Base-by-base conservation (phyloP, 1,284 basidiomycete species). In the Rhizoctonia solani region DNA sequence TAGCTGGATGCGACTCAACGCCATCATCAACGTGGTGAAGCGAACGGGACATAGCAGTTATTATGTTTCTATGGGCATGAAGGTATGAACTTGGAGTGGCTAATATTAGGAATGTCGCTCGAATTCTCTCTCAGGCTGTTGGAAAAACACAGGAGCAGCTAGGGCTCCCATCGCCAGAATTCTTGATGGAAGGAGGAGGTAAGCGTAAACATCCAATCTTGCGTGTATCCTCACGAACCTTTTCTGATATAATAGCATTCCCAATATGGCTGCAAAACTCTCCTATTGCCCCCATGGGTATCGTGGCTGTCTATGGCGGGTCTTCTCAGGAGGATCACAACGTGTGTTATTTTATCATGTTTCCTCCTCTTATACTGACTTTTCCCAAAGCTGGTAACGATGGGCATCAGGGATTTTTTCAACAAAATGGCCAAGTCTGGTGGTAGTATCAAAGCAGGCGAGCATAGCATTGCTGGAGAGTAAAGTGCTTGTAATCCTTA, bases 301-400 rank as follows among this genome's bases (percentile, higher is more conserved):
- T 92, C n/a, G 85, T 85, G 37, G 90, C 85, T 9, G 88, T 86
- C 70, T 92, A 90, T 76, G 90, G 89, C n/a, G 90, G 90, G 27
- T 89, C 88, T 19, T 67, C 69, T 16, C 80, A 84, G 58, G 90
- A 92, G 68, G 90, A 92, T 74, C 90, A 92, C 44, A 68, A 63
- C 34, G 59, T 63, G 52, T 25, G 59, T 52, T 21, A 21, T 23
- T 14, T 14, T 19, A 19, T 21, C 21, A 6, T 44, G 30, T 25
- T 29, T 52, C 6, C 32, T 8, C 52, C 23, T 5, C 13, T 19
- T 9, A 50, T 37, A 32, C n/a, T 39, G 14, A 50, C 47, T 13
- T 14, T 9, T 8, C 9, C 16, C 46, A 2, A 25, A 63, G 59
- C 25, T 63, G n/a, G 59, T 63, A 16, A 63, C 59, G 2, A 50